phyloP scores from a whole-genome alignment of 345 rosid species.

The Gossypium bickii region DNA sequence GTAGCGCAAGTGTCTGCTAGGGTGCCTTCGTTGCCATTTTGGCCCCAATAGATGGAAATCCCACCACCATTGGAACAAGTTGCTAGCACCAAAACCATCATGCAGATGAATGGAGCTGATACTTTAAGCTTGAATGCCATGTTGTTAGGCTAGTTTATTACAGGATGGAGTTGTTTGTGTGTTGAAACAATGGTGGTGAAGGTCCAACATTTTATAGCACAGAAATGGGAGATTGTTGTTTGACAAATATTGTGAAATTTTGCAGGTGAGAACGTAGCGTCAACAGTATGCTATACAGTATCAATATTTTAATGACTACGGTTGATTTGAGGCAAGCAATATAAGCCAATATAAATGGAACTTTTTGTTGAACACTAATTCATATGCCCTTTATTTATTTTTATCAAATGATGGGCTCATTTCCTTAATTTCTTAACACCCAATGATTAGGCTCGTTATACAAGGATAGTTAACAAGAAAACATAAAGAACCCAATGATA shows the following conservation, averaged over 20 bases:
- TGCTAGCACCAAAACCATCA: neutral
- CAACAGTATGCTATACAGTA: too few species aligned
- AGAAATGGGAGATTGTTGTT: neutral
- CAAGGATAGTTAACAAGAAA: too few species aligned
- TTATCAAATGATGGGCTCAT: too few species aligned
- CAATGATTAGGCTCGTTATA: too few species aligned
- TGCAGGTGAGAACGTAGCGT: neutral
- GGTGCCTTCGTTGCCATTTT: constrained; percentile 10
- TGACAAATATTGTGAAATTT: neutral
- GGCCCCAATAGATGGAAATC: constrained; percentile 13
- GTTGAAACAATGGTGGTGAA: neutral
- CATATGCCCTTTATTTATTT: too few species aligned
- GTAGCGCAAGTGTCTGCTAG: constrained; percentile 12
- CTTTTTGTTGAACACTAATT: too few species aligned
- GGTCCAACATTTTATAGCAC: neutral
- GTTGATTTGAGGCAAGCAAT: too few species aligned
- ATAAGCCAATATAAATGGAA: too few species aligned
- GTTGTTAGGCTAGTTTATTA: neutral
- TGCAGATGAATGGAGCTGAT: neutral
- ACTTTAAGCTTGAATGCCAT: neutral
- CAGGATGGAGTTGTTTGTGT: neutral
- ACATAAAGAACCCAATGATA: too few species aligned
- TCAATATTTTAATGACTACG: too few species aligned
- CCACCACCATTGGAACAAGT: neutral
- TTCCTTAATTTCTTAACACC: too few species aligned